phyloP scores from a whole-genome alignment of 805 yeast species.

The Wickerhamiella azyma region DNA sequence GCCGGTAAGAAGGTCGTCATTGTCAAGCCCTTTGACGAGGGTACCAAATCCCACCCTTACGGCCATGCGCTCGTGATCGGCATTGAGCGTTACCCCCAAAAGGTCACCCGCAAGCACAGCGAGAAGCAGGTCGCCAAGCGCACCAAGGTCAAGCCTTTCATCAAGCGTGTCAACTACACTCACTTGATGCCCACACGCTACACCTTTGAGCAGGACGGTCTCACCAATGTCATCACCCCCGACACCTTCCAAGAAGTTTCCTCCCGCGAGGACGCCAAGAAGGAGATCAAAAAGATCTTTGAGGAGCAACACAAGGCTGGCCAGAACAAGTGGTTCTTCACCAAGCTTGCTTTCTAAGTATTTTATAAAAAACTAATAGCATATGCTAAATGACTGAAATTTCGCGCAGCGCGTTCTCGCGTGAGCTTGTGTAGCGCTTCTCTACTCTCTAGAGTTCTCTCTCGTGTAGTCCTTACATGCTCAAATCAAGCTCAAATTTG shows the following conservation, averaged over 20 bases:
- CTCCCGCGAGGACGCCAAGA: conserved; percentile 97
- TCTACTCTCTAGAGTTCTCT: too few species aligned
- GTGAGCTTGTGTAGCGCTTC: too few species aligned
- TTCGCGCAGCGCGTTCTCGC: too few species aligned
- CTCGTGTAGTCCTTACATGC: not conserved
- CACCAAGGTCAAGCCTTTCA: conserved; percentile 97
- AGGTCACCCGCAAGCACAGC: conserved; percentile 89
- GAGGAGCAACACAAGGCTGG: conserved; percentile 98
- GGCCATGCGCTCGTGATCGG: conserved; percentile 99
- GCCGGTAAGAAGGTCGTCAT: conserved; percentile 99
- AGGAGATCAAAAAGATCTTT: conserved; percentile 96
- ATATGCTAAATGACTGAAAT: not conserved
- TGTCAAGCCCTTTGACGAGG: conserved; percentile 96
- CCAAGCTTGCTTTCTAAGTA: conserved; percentile 80
- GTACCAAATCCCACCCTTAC: conserved; percentile 96
- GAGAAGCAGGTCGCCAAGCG: conserved; percentile 94
- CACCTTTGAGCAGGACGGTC: conserved; percentile 90
- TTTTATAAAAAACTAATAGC: conserved; percentile 15
- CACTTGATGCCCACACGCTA: conserved; percentile 99
- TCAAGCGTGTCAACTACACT: conserved; percentile 98
- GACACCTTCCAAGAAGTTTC: conserved; percentile 96
- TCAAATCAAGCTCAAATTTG: conserved; percentile 14
- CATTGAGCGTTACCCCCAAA: conserved; percentile 95
- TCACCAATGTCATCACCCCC: conserved; percentile 80
- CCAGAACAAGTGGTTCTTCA: conserved; percentile 99